phyloP scores from a whole-genome alignment of 257 asterid genomes.

The Salvia hispanica region DNA sequence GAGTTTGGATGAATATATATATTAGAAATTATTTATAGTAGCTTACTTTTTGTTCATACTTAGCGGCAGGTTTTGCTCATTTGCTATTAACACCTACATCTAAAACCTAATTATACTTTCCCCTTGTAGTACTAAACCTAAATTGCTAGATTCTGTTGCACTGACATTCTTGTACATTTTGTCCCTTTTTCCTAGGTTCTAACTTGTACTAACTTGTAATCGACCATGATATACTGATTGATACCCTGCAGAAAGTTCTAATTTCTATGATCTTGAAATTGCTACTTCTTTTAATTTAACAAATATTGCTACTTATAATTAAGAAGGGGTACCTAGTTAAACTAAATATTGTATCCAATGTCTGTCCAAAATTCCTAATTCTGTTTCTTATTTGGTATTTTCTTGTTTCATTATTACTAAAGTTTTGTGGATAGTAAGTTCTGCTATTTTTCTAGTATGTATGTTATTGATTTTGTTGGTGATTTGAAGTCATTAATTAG shows the following conservation, averaged over 20 bases:
- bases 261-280: slow-evolving; percentile 5
- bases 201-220: background rate
- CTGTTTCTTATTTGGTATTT: too few species aligned
- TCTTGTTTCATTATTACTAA: background rate
- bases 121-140: slow-evolving; percentile 24
- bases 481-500: background rate
- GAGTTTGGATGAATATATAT: slow-evolving; percentile 9
- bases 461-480: background rate
- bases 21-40: slow-evolving; percentile 18
- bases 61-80: slow-evolving; percentile 7
- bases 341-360: too few species aligned
- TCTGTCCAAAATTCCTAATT: too few species aligned
- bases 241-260: background rate
- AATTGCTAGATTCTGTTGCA: slow-evolving; percentile 21
- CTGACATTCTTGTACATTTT: slow-evolving; percentile 25
- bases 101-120: slow-evolving; percentile 35
- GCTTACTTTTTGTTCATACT: slow-evolving; percentile 4
- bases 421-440: too few species aligned
- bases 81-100: slow-evolving; percentile 28
- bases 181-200: slow-evolving; percentile 16
- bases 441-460: background rate
- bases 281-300: background rate
- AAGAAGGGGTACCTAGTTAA: background rate
- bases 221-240: background rate
- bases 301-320: background rate